Evolutionary conservation across 1,139 yeast species (phyloP).

Genomic region (Hansenula lynferdii): DNA sequence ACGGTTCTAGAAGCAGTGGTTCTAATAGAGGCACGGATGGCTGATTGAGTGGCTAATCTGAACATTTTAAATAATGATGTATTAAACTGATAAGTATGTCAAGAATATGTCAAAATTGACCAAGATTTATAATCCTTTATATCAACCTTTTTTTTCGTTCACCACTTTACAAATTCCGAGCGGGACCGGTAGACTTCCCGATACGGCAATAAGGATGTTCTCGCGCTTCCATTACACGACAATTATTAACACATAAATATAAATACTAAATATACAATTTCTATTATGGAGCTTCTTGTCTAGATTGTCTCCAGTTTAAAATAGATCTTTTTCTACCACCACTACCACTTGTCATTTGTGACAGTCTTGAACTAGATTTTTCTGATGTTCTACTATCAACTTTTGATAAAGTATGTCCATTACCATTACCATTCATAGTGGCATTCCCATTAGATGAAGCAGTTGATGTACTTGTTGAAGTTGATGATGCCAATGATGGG

Average conservation of each 20-base stretch:
- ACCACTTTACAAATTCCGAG: not conserved
- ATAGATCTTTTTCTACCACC: slow-evolving; percentile 35
- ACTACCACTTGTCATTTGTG: slow-evolving; percentile 13
- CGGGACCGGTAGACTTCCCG: not conserved
- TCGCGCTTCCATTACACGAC: not conserved
- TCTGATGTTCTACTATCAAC: slow-evolving; percentile 23
- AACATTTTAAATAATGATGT: slow-evolving; percentile 13
- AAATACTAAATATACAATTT: not conserved
- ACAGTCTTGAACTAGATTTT: slow-evolving; percentile 11
- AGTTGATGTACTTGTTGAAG: slow-evolving; percentile 10
- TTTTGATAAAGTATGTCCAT: slow-evolving; percentile 12
- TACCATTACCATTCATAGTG: no score
- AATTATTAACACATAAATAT: no score
- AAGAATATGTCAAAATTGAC: not conserved
- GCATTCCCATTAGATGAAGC: no score
- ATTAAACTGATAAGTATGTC: not conserved
- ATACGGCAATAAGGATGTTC: not conserved
- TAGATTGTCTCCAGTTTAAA: slow-evolving; percentile 41
- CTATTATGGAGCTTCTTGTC: slow-evolving; percentile 6
- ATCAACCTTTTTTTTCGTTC: slow-evolving; percentile 1
- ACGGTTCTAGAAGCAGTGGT: slow-evolving; percentile 5
- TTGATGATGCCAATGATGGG: slow-evolving; percentile 1
- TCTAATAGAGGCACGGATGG: slow-evolving; percentile 11
- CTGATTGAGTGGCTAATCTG: slow-evolving; percentile 22
- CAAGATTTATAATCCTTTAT: no score